phyloP scores from a whole-genome alignment of 2,329 filamentous ascomycete genomes.

The Calonectria ilicicola region DNA sequence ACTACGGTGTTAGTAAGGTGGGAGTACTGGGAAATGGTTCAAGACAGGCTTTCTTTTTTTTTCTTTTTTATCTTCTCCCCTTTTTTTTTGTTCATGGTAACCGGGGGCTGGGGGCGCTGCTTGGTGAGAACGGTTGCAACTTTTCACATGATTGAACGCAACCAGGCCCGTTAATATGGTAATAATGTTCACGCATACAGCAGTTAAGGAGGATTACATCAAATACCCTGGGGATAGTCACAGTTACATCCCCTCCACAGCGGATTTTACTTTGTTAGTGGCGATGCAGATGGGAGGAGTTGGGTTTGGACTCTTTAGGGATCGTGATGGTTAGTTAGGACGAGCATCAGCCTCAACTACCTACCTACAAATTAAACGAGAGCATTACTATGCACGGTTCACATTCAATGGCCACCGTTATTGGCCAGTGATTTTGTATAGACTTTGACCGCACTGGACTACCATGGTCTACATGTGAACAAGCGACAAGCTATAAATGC shows the following conservation, averaged over 20 bases:
- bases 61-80: too few species aligned
- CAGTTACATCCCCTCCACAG: neutral
- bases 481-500: neutral
- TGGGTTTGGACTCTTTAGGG: neutral
- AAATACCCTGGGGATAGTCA: conserved; percentile 24
- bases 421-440: neutral
- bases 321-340: neutral
- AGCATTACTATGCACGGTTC: neutral
- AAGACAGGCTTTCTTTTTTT: neutral
- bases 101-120: neutral
- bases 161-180: conserved; percentile 4
- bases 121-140: neutral
- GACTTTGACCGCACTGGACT: too few species aligned
- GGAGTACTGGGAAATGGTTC: conserved; percentile 5
- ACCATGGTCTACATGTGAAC: neutral
- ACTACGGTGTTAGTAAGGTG: neutral
- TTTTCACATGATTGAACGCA: neutral
- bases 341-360: neutral
- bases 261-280: neutral
- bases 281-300: neutral
- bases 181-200: conserved; percentile 14
- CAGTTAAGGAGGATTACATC: conserved; percentile 18
- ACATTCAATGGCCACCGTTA: too few species aligned
- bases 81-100: neutral
- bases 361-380: neutral